Evolutionary conservation across 2,329 filamentous ascomycete genomes (phyloP), one percentile per base, ranked within the genome.

Genomic region (Exophiala phaeomuriformis): DNA sequence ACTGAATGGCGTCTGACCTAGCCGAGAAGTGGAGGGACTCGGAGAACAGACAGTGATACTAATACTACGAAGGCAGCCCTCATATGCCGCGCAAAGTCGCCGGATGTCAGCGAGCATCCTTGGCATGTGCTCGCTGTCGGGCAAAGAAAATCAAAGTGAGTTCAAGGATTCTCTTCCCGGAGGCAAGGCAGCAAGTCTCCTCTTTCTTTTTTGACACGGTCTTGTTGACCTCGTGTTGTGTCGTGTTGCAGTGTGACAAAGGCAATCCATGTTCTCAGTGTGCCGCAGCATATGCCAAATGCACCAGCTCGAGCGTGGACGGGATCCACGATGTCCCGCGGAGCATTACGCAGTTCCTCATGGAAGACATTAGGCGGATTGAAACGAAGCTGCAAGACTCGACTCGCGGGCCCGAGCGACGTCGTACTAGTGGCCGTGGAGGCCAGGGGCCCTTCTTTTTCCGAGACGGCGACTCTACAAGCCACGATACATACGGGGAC

Each of bases 61-160:
- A 19, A 19, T 19, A 19, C 19, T 19, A 19, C 19, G 2, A 19
- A 19, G 19, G 19, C 2, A 6, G 39, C 6, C 19, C 4, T 6
- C n/a, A 19, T 2, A 47, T 47, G 44, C 44, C 44, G 12, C 44
- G 44, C n/a, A 47, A 47, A 28, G 44, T 47, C 8, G 32, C 12
- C 36, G 44, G 44, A 36, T 47, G 44, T 47, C 44, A 35, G 19
- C 44, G 44, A 7, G 7, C 44, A 27, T 30, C 44, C 10, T 27
- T 37, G 12, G 35, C 44, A 6, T 47, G 44, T 29, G 31, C 44
- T 33, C 44, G 44, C 37, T 47, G 44, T 12, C 44, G 44, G 2
- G 44, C 6, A 5, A 47, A 47, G 44, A 47, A 47, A 19, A 47
- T 47, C 31, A 47, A 47, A 12, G 44, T 47, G 42, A 45, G 42